Evolutionary conservation across 495 filamentous ascomycete species (phyloP), one percentile per base, ranked within the genome.

Genomic region (Pyrenopolyporus hunteri): DNA sequence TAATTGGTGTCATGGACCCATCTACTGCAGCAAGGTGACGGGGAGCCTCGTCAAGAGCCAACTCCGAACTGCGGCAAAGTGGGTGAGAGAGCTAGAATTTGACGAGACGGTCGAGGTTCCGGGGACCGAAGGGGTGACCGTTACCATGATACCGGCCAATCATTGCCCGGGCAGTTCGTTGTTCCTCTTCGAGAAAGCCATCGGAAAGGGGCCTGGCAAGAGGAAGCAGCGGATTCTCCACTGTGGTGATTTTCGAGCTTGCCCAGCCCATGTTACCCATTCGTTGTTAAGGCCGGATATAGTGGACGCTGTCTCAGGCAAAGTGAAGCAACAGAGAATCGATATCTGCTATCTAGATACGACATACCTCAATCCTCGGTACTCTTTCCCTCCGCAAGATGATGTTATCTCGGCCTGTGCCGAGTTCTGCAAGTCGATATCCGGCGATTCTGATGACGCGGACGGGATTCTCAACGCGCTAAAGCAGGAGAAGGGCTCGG

Each of bases 281-380:
- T 89, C 91, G 7, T 78, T 92, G 4, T 78, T 98, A 3, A 81
- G 83, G 33, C 90, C 94, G 0, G 85, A 96, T 14, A 79, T 86
- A 2, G 63, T 88, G 7, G 87, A 94, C 55, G 68, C 82, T 3
- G 74, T 87, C 13, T 85, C 85, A 2, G 88, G 90, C 4, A 87
- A 87, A 70, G 80, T 74, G 1, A 85, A 80, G 29, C 89, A 93
- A 61, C 94, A 98, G 60, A 89, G 85, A 57, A 88, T 99, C 39
- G 95, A 99, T 69, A 83, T 89, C 14, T 97, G 96, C 72, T 99
- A 99, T 68, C 82, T 99, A 9, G 94, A 99, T 68, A 99, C 94
- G 0, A 99, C 94, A 0, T 99, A 99, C 68, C 80, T 99, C 1
- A 94, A 91, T 54, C 94, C 94, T 1, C 93, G 92, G 44, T 99